Conservation (phyloP, 2,329 filamentous ascomycete species). For the Phialophora tarda region DNA sequence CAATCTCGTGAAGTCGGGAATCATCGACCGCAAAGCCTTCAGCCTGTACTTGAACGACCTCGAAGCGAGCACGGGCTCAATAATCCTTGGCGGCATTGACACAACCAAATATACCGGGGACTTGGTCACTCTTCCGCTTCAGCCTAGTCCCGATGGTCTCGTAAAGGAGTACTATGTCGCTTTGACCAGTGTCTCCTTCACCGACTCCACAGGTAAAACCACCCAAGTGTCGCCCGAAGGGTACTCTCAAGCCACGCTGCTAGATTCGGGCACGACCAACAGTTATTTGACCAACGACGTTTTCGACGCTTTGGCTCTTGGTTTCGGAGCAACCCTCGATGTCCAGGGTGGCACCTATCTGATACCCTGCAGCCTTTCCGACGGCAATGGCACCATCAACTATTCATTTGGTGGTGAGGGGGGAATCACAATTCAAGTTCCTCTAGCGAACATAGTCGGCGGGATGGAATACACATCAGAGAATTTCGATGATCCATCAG, state of each 20-base stretch:
- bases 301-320: conserved; percentile 58
- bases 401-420: conserved; percentile 59
- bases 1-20: conserved; percentile 30
- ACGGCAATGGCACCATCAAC: conserved; percentile 47
- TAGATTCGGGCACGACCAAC: conserved; percentile 76
- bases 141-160: conserved; percentile 11
- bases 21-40: conserved; percentile 35
- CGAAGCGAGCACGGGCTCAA: conserved; percentile 47
- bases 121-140: conserved; percentile 66
- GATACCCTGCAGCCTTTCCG: conserved; percentile 51
- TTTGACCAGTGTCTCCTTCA: conserved; percentile 52
- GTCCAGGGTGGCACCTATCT: conserved; percentile 50
- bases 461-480: conserved; percentile 44
- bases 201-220: conserved; percentile 43
- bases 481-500: conserved; percentile 58
- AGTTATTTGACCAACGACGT: conserved; percentile 70
- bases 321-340: conserved; percentile 57
- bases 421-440: conserved; percentile 43
- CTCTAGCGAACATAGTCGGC: conserved; percentile 60
- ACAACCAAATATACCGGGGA: conserved; percentile 66
- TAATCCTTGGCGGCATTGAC: conserved; percentile 78
- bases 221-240: conserved; percentile 50
- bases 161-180: conserved; percentile 64
- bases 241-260: conserved; percentile 62
- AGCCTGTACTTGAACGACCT: conserved; percentile 36